These are phyloP conservation scores for Protea cynaroides DNA, from an alignment of 164 flowering plant species.

Conservation along the genomic window DNA sequence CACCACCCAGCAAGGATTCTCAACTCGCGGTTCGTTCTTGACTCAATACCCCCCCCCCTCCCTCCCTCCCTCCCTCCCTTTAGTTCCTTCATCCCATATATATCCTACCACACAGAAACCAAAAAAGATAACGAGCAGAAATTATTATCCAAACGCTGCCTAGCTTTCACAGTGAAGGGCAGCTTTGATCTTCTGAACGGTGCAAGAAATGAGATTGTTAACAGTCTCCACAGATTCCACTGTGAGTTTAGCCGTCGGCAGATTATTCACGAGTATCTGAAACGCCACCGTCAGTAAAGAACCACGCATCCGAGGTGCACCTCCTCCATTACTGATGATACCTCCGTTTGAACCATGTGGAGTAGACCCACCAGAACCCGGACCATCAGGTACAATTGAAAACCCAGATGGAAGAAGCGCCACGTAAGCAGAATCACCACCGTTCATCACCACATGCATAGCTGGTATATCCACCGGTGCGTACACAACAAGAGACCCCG, in stretches of 20 bases:
- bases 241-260: slow-evolving; percentile 92
- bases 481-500: slow-evolving; percentile 93
- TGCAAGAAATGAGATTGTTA: slow-evolving; percentile 88
- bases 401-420: slow-evolving; percentile 93
- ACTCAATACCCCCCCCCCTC: slow-evolving; percentile 54
- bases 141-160: not conserved
- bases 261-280: slow-evolving; percentile 83
- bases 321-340: slow-evolving; percentile 3
- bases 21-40: slow-evolving; percentile 98
- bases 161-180: slow-evolving; percentile 82
- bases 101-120: no score
- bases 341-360: slow-evolving; percentile 1
- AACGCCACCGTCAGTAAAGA: slow-evolving; percentile 90
- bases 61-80: not conserved
- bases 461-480: slow-evolving; percentile 98
- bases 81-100: not conserved
- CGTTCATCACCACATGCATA: slow-evolving; percentile 95
- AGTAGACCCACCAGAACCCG: slow-evolving; percentile 21
- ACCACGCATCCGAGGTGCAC: slow-evolving; percentile 40
- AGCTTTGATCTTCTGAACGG: slow-evolving; percentile 92
- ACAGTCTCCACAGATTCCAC: slow-evolving; percentile 97
- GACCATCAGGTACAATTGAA: slow-evolving; percentile 80
- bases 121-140: no score
- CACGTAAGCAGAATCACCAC: slow-evolving; percentile 93
- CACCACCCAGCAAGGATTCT: slow-evolving; percentile 52